Evolutionary conservation across 306 rosid species (phyloP).

Genomic region (Rosa rugosa): DNA sequence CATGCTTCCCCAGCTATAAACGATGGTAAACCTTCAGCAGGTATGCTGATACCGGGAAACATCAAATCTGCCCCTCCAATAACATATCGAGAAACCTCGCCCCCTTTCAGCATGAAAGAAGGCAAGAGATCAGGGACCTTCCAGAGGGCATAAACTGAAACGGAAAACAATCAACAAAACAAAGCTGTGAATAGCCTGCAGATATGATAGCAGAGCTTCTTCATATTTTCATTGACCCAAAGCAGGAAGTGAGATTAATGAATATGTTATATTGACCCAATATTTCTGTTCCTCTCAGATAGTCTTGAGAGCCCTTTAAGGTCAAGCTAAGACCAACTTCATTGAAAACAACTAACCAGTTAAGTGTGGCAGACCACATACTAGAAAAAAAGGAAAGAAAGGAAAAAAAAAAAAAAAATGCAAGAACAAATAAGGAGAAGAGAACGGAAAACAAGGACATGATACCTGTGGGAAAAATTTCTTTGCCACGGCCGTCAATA

Average conservation of each 20-base stretch:
- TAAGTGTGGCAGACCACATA: too few species aligned
- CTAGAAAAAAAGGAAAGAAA: too few species aligned
- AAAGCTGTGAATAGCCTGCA: too few species aligned
- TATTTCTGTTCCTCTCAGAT: too few species aligned
- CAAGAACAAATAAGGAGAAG: background rate
- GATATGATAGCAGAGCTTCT: too few species aligned
- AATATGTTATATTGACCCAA: too few species aligned
- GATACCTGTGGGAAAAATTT: constrained; percentile 76
- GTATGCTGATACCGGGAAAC: constrained; percentile 90
- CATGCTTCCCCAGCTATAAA: constrained; percentile 70
- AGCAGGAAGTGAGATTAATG: too few species aligned
- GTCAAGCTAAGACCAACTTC: too few species aligned
- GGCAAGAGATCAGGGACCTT: constrained; percentile 81
- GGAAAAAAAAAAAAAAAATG: too few species aligned
- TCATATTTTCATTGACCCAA: too few species aligned
- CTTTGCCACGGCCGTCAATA: constrained; percentile 76
- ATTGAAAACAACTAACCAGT: too few species aligned
- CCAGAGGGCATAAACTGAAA: constrained; percentile 90
- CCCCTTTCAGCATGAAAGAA: constrained; percentile 75
- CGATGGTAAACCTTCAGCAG: constrained; percentile 77
- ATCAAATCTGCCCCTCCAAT: constrained; percentile 96
- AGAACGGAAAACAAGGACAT: background rate
- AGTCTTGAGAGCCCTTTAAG: too few species aligned
- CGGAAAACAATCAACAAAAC: background rate
- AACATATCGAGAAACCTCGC: constrained; percentile 80